These are phyloP conservation scores for Malassezia obtusa DNA, from an alignment of 1,284 basidiomycete species.

Conservation along the genomic window DNA sequence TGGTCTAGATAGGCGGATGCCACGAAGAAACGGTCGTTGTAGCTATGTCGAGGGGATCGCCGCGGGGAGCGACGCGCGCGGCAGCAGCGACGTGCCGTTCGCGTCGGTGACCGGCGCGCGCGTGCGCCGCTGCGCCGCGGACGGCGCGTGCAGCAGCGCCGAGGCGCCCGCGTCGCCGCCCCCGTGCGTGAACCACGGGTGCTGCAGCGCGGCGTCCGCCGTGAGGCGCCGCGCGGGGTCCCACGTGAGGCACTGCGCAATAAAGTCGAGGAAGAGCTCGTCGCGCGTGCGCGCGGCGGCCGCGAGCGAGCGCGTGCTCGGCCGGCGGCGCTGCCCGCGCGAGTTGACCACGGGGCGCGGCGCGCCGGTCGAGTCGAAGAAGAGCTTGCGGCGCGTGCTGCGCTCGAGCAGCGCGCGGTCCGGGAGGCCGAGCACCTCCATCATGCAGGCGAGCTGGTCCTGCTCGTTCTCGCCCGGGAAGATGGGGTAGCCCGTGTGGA, in stretches of 20 bases:
- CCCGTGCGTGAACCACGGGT: slow-evolving; percentile 35
- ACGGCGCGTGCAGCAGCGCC: neutral
- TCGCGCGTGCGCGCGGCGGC: slow-evolving; percentile 81
- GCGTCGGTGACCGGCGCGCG: neutral
- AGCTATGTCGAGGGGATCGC: neutral
- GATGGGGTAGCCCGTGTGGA: slow-evolving; percentile 97
- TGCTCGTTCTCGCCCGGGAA: slow-evolving; percentile 96
- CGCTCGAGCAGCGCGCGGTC: slow-evolving; percentile 90
- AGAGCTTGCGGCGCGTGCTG: slow-evolving; percentile 83
- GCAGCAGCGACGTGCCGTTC: slow-evolving; percentile 7
- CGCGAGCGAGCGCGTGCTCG: slow-evolving; percentile 77
- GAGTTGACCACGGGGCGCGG: slow-evolving; percentile 91
- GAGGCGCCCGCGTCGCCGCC: neutral
- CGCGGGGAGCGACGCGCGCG: slow-evolving; percentile 3
- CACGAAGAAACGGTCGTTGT: no score
- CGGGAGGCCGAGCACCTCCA: slow-evolving; percentile 93
- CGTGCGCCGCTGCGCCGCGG: neutral
- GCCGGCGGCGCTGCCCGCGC: slow-evolving; percentile 82
- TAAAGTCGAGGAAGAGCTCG: slow-evolving; percentile 61
- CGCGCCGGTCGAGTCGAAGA: slow-evolving; percentile 88
- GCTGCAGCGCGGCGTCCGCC: slow-evolving; percentile 66
- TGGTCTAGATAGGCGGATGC: slow-evolving; percentile 37
- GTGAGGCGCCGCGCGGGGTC: slow-evolving; percentile 93
- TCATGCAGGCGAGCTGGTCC: slow-evolving; percentile 96
- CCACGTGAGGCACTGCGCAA: slow-evolving; percentile 91